Evolutionary conservation across 1,284 basidiomycete genomes (phyloP).

Genomic region (Ganoderma lucidum): DNA sequence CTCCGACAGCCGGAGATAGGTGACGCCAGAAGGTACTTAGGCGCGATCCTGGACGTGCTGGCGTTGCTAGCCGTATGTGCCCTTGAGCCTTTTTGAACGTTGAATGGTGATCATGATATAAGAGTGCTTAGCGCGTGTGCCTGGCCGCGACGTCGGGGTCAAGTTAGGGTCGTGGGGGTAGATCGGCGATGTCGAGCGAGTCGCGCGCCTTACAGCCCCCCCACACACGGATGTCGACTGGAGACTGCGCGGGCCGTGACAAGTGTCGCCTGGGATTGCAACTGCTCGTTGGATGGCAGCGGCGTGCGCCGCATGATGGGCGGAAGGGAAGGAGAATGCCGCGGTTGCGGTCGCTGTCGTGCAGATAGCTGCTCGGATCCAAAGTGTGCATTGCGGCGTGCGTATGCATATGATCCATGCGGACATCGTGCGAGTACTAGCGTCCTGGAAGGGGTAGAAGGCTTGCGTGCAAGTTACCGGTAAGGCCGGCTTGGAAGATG

Average conservation of each 20-base stretch:
- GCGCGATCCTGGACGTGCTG: background rate
- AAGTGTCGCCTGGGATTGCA: background rate
- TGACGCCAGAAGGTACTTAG: background rate
- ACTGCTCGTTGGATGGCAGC: constrained; percentile 4
- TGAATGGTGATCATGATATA: background rate
- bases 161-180: background rate
- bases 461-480: background rate
- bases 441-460: background rate
- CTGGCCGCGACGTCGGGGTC: background rate
- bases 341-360: background rate
- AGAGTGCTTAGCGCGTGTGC: background rate
- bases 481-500: background rate
- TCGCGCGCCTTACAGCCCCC: background rate
- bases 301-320: constrained; percentile 2
- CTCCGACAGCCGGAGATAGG: background rate
- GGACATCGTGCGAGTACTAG: background rate
- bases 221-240: background rate
- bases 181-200: background rate
- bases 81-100: background rate
- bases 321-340: background rate
- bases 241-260: background rate
- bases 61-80: background rate
- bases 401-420: background rate
- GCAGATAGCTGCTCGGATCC: background rate
- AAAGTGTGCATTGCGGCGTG: background rate